Evolutionary conservation across 2,329 filamentous ascomycete species (phyloP), one percentile per base, ranked within the genome.

Genomic region (Fusarium udum): DNA sequence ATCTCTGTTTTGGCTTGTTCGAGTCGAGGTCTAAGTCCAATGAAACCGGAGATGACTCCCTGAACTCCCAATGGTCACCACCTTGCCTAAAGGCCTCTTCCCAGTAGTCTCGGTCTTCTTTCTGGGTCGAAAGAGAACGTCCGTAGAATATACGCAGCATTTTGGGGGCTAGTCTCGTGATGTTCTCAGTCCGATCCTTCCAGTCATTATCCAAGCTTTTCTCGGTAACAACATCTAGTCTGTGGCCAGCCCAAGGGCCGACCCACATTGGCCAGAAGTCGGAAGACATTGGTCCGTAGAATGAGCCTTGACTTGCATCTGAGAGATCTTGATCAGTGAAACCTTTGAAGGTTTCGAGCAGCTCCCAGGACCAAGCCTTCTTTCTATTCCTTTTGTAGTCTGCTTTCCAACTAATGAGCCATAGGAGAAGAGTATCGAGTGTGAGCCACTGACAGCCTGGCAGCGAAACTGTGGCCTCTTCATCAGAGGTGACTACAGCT

Each of bases 361-460:
- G 7, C 16, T 72, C 53, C 67, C 69, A 72, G 16, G 34, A 28
- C 24, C 53, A 71, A 1, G 28, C 20, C 0, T 20, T 12, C 15
- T 13, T 14, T 6, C 24, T 3, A 0, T 22, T 8, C 13, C 3
- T 16, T 6, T 16, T 2, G 0, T 16, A 7, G 4, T 69, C 24
- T 6, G 26, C 57, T 34, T 36, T 60, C 69, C 71, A 67, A 40
- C 37, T 56, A 18, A 72, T 72, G 22, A 73, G 13, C 65, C 71
- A 73, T 9, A 72, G 6, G 0, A 73, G 32, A 0, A 73, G 43
- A 2, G 52, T 67, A 22, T 73, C 71, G 14, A 69, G 11, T 1
- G 71, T 73, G 2, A 73, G 58, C 69, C 71, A 73, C 12, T 20
- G 37, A 3, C 42, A n/a, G 1, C 36, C 45, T 1, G 26, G 4